Evolutionary conservation across 352 stramenopile species (phyloP).

Genomic region (Lagenidium sp.): DNA sequence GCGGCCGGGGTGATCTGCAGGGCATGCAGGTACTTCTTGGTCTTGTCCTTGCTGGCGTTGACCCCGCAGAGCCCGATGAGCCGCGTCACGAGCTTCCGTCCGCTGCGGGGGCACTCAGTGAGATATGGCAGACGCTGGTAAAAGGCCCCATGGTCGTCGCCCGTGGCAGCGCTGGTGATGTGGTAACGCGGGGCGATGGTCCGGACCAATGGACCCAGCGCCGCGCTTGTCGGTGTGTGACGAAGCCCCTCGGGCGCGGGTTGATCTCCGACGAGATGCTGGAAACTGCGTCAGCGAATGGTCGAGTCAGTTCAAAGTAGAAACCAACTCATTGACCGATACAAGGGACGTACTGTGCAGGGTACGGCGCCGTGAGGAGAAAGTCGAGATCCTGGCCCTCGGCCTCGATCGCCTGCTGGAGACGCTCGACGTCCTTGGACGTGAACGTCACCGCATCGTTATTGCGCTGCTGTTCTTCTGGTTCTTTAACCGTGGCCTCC

Average conservation of each 20-base stretch:
- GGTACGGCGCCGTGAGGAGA: constrained; percentile 47
- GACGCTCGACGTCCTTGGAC: constrained; percentile 8
- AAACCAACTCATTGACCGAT: not conserved
- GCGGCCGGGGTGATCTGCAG: constrained; percentile 43
- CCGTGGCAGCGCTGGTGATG: constrained; percentile 29
- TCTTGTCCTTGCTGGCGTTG: constrained; percentile 54
- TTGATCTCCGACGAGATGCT: constrained; percentile 45
- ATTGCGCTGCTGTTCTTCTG: not conserved
- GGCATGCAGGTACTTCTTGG: constrained; percentile 73
- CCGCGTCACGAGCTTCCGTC: constrained; percentile 53
- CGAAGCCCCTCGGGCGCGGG: constrained; percentile 47
- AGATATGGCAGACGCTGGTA: constrained; percentile 79
- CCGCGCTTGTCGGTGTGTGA: constrained; percentile 15
- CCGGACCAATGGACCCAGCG: constrained; percentile 24
- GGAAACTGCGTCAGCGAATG: no score
- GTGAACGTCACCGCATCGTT: not conserved
- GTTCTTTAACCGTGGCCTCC: not conserved
- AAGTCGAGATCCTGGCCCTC: constrained; percentile 35
- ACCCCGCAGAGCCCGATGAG: constrained; percentile 62
- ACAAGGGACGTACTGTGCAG: constrained; percentile 17
- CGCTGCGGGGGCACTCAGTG: constrained; percentile 30
- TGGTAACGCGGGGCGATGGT: constrained; percentile 64
- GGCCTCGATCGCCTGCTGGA: constrained; percentile 12
- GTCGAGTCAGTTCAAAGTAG: no score
- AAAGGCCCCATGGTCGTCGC: constrained; percentile 39